Base-by-base conservation (phyloP, 1,139 yeast genomes). In the Candida anutae region DNA sequence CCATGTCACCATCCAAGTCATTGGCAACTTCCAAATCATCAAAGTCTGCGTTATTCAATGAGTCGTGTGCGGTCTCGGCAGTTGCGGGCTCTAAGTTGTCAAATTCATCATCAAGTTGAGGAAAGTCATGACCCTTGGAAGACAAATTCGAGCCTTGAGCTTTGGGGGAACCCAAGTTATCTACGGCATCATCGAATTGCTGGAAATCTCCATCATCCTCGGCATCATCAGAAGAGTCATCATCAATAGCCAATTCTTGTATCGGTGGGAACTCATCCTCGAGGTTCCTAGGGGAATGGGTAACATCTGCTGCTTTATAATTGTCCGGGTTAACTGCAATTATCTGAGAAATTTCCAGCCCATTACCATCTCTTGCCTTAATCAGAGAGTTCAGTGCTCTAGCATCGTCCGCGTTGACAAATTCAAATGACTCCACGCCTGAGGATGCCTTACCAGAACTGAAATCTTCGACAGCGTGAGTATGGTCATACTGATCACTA, bases 181-280 rank as follows among this genome's bases (percentile, higher is more conserved):
- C 74, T 8, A 48, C 53, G 1, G 66, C 65, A 40, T 59, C 66
- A 29, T 65, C 74, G 35, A 49, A 58, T 15, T 45, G 41, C n/a
- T 54, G 61, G 18, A 45, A 54, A 4, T 43, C 41, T 21, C 57
- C 59, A 12, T 36, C 39, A 17, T 39, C 45, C 15, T 39, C 40
- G 23, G 54, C 56, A 6, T 62, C 66, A 21, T 8, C 9, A n/a
- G 66, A 59, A 16, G 53, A 52, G 39, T 75, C 72, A 37, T 78
- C 85, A 35, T 71, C 74, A 30, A 68, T 64, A 15, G 74, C 77
- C 23, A 78, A 53, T 40, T 80, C 84, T 40, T 67, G 63, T 28
- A 80, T 75, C 17, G 90, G 84, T 9, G 90, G 90, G 50, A 79
- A 79, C 39, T 79, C 87, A 11, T 65, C 66, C 13, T 60, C 54